A percentile compares a stretch with the other conserved stretches of the same genome.
These are phyloP conservation scores for Colletotrichum australisinense DNA, from an alignment of 2,329 filamentous ascomycete species.

Conservation along the genomic window DNA sequence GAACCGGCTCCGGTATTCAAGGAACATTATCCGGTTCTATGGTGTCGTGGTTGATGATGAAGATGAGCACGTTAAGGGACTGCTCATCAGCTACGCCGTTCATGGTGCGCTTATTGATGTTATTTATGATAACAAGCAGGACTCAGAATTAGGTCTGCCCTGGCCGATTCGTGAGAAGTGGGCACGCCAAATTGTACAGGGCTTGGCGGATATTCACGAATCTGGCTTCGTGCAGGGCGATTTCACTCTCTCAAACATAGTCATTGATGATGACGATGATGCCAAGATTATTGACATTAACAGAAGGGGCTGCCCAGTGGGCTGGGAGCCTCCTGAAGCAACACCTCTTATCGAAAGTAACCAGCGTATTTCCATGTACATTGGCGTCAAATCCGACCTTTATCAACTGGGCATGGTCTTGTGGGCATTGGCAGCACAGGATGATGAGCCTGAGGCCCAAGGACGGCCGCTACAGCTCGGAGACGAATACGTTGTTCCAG, in stretches of 20 bases:
- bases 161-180: conserved; percentile 85
- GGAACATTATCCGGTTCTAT: conserved; percentile 85
- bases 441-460: conserved; percentile 89
- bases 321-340: conserved; percentile 97
- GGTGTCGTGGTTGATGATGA: conserved; percentile 88
- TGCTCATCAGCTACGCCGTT: conserved; percentile 89
- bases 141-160: conserved; percentile 63
- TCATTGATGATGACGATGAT: conserved; percentile 85
- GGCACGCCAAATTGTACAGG: conserved; percentile 91
- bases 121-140: conserved; percentile 80
- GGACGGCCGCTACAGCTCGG: conserved; percentile 74
- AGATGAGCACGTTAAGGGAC: conserved; percentile 80
- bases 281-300: conserved; percentile 99
- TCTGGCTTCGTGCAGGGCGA: conserved; percentile 97
- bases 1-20: conserved; percentile 77
- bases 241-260: conserved; percentile 97
- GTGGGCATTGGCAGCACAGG: conserved; percentile 88
- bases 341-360: conserved; percentile 86
- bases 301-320: conserved; percentile 93
- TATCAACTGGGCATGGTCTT: conserved; percentile 98
- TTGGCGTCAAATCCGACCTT: conserved; percentile 96
- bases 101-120: conserved; percentile 91
- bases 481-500: conserved; percentile 73
- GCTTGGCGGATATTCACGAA: conserved; percentile 93
- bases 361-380: conserved; percentile 95